Conservation (phyloP, 345 rosid species). For the Anacardium occidentale region DNA sequence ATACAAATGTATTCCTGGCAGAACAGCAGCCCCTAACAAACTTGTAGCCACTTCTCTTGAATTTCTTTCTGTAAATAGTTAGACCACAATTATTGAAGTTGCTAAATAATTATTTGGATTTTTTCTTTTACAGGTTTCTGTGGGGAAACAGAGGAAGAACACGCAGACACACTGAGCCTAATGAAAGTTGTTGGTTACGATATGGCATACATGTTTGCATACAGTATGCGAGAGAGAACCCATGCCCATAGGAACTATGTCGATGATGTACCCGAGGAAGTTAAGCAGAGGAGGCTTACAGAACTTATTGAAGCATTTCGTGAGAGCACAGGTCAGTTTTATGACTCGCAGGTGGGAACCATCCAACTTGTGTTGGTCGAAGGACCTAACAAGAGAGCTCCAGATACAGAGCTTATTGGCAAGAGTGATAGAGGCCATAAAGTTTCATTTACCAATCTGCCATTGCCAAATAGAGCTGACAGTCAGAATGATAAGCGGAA, state of each 20-base stretch:
- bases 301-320: constrained; percentile 81
- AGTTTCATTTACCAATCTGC: constrained; percentile 54
- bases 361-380: constrained; percentile 74
- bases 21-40: background rate
- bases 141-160: constrained; percentile 93
- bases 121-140: constrained; percentile 64
- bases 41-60: background rate
- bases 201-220: constrained; percentile 99
- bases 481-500: constrained; percentile 33
- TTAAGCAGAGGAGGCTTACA: constrained; percentile 80
- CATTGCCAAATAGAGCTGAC: constrained; percentile 39
- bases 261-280: constrained; percentile 78
- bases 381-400: constrained; percentile 93
- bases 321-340: constrained; percentile 73
- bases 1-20: background rate
- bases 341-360: constrained; percentile 68
- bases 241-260: constrained; percentile 78
- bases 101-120: background rate
- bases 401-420: constrained; percentile 78
- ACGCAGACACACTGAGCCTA: constrained; percentile 66
- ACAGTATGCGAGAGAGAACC: constrained; percentile 93
- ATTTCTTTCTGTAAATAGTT: background rate
- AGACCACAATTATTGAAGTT: constrained; percentile 1
- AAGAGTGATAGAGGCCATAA: constrained; percentile 85
- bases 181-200: constrained; percentile 73